Evolutionary conservation across 306 rosid genomes (phyloP), one percentile per base, ranked within the genome.

Genomic region (Sophora flavescens): DNA sequence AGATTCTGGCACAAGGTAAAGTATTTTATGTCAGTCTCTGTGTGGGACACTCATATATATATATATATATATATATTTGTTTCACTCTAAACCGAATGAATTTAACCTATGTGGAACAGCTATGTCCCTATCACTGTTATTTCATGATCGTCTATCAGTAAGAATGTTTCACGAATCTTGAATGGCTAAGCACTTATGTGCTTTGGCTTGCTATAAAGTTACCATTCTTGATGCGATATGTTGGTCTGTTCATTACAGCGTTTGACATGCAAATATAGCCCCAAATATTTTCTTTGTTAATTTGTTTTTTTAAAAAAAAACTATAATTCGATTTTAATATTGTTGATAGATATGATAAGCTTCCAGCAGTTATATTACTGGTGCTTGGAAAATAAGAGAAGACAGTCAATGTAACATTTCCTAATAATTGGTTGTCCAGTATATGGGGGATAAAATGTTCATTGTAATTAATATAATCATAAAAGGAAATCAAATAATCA

Each of bases 1-100:
- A 86, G 98, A 78, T 95, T 95, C 84, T 95, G 98, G 98, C 98
- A 92, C 91, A 95, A 95, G 98, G 98, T 95, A 33, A 33, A 74
- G 89, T 77, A 52, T 70, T 65, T 80, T 66, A 60, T 78, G 65
- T 36, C 10, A 30, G 13, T 80, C 45, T 63, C 35, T 26, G 42
- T 81, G 36, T 76, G 63, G 66, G 65, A 54, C 70, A 42, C 67
- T 70, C 26, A 63, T 66, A 32, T 69, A 67, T 36, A 63, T 66
- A 32, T 69, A 67, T 77, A 22, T 53, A 22, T 22, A 0, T 22
- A 0, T 22, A 22, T 15, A 35, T 77, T 33, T 72, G 5, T 75
- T 72, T 78, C 69, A 68, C 59, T 74, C 72, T 68, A 18, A 50
- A 44, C 18, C 70, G 26, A 38, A 17, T 58, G 68, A 70, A 56